phyloP scores from a whole-genome alignment of 371 early-diverging fungal species.

The Thermomucor indicae-seudaticae region DNA sequence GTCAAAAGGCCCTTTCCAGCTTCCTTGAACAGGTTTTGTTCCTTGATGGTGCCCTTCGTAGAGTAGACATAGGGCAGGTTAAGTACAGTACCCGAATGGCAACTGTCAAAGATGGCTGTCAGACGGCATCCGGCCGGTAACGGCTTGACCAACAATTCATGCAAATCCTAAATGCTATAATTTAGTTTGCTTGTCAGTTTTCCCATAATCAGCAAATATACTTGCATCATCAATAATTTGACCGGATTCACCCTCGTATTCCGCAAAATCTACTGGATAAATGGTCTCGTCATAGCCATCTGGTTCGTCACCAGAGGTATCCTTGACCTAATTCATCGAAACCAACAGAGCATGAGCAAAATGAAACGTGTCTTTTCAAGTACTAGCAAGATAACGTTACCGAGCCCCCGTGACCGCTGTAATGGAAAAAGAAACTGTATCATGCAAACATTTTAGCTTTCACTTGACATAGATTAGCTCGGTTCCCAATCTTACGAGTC shows the following conservation, averaged over 20 bases:
- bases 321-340: conserved; percentile 23
- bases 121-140: conserved; percentile 85
- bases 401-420: conserved; percentile 87
- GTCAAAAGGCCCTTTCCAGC: conserved; percentile 46
- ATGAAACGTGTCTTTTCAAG: background rate
- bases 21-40: conserved; percentile 43
- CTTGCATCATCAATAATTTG: conserved; percentile 82
- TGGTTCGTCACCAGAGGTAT: conserved; percentile 77
- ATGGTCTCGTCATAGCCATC: conserved; percentile 66
- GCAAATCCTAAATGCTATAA: conserved; percentile 43
- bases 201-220: background rate
- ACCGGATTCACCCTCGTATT: conserved; percentile 53
- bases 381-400: conserved; percentile 2
- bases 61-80: conserved; percentile 86
- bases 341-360: background rate
- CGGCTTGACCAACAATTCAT: conserved; percentile 75
- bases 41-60: conserved; percentile 64
- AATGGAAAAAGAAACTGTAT: conserved; percentile 83
- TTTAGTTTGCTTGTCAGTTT: background rate
- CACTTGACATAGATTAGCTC: background rate
- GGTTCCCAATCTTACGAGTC: conserved; percentile 72
- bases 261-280: conserved; percentile 79
- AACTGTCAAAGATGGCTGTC: conserved; percentile 85
- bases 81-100: conserved; percentile 82
- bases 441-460: background rate